Conservation (phyloP, 768 basidiomycete species). For the Pleurotus eryngii region DNA sequence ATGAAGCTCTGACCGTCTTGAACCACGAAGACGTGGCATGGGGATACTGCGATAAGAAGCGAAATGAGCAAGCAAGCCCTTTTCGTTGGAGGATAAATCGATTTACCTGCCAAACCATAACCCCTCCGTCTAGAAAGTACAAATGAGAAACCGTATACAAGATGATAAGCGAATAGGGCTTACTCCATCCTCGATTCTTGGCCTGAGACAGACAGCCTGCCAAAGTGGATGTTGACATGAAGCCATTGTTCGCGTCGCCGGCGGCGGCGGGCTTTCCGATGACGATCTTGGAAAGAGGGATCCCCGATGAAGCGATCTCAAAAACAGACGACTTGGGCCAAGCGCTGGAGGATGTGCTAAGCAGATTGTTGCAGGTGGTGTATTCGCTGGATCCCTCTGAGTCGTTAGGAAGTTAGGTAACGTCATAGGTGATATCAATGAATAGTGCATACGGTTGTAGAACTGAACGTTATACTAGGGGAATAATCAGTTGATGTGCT, state of each 20-base stretch:
- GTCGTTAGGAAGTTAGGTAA: too few species aligned
- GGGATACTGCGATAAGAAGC: slow-evolving; percentile 28
- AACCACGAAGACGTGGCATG: slow-evolving; percentile 41
- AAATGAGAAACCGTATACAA: background rate
- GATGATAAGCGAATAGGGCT: background rate
- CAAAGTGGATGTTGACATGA: slow-evolving; percentile 17
- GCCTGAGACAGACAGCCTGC: slow-evolving; percentile 19
- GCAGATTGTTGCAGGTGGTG: slow-evolving; percentile 40
- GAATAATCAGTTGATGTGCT: background rate
- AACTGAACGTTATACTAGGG: slow-evolving; percentile 43
- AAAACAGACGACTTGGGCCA: slow-evolving; percentile 48
- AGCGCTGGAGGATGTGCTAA: slow-evolving; percentile 27
- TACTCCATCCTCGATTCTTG: slow-evolving; percentile 7
- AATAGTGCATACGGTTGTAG: slow-evolving; percentile 39
- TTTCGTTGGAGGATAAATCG: background rate
- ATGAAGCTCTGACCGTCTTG: slow-evolving; percentile 26
- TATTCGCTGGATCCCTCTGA: slow-evolving; percentile 43
- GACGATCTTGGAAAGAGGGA: slow-evolving; percentile 48
- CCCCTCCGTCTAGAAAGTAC: slow-evolving; percentile 22
- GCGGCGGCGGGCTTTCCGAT: slow-evolving; percentile 53
- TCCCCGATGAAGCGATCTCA: slow-evolving; percentile 41
- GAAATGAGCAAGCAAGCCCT: background rate
- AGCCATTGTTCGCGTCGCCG: slow-evolving; percentile 39
- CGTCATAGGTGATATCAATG: background rate
- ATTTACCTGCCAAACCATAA: slow-evolving; percentile 29